A percentile compares a stretch with the other conserved stretches of the same genome.
Evolutionary conservation across 2,329 filamentous ascomycete genomes (phyloP).

Genomic region (Epichloe sylvatica): DNA sequence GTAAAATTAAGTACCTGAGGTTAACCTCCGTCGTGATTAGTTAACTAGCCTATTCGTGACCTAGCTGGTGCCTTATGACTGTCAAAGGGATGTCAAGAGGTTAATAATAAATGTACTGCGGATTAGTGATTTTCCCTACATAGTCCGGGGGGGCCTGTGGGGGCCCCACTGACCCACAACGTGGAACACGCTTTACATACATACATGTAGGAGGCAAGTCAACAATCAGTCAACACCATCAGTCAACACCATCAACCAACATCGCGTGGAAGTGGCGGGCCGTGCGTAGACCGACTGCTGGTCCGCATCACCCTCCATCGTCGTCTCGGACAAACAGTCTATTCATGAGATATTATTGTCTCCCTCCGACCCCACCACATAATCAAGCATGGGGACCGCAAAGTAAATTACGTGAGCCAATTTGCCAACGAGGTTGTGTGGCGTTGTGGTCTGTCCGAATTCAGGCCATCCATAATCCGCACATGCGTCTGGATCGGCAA

Average conservation of each 20-base stretch:
- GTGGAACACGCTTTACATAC: too few species aligned
- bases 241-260: neutral
- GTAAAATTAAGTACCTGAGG: too few species aligned
- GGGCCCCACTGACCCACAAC: too few species aligned
- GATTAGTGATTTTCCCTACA: too few species aligned
- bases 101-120: too few species aligned
- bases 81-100: too few species aligned
- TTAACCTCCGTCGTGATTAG: too few species aligned
- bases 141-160: too few species aligned
- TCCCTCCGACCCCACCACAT: neutral
- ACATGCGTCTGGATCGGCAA: neutral
- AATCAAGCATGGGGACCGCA: neutral
- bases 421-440: neutral
- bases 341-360: constrained; percentile 1
- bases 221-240: neutral
- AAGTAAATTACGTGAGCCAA: neutral
- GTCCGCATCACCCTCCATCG: neutral
- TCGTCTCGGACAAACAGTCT: neutral
- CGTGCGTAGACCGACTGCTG: neutral
- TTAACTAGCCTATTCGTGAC: too few species aligned
- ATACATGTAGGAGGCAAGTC: neutral
- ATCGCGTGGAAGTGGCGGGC: neutral
- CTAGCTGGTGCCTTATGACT: too few species aligned
- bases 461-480: neutral
- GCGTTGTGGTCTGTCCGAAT: neutral